phyloP scores from a whole-genome alignment of 2,329 filamentous ascomycete species.

The Clonostachys rhizophaga region DNA sequence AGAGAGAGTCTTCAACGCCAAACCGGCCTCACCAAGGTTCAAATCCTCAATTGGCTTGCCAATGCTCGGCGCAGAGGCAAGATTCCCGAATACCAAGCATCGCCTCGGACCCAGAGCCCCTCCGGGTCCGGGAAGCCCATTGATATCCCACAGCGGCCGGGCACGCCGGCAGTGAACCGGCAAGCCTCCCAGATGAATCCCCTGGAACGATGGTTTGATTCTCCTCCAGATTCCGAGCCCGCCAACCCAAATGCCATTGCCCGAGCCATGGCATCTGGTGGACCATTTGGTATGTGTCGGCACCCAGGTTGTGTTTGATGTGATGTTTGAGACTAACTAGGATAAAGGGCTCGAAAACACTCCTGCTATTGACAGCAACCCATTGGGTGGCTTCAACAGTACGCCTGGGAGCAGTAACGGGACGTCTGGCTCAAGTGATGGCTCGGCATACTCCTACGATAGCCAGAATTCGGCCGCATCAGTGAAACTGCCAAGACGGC shows the following conservation, averaged over 20 bases:
- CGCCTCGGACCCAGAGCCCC: constrained; percentile 40
- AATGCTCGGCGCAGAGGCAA: constrained; percentile 80
- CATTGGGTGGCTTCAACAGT: too few relatives aligned
- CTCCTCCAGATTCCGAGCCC: constrained; percentile 22
- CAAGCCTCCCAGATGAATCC: constrained; percentile 11
- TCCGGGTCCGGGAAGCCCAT: constrained; percentile 27
- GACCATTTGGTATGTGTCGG: constrained; percentile 3
- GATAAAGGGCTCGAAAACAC: too few relatives aligned
- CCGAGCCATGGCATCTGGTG: constrained; percentile 12
- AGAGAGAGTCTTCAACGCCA: constrained; percentile 68
- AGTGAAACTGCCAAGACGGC: constrained; percentile 28
- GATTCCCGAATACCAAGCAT: constrained; percentile 51
- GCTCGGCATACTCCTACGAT: constrained; percentile 45
- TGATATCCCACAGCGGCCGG: constrained; percentile 44
- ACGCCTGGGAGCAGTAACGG: constrained; percentile 47
- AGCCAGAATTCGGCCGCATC: constrained; percentile 43
- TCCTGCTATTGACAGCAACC: too few relatives aligned
- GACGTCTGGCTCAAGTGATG: constrained; percentile 47
- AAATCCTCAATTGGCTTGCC: constrained; percentile 85
- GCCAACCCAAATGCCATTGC: constrained; percentile 19
- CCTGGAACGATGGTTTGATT: constrained; percentile 21
- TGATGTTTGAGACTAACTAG: too few relatives aligned
- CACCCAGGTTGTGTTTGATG: too few relatives aligned
- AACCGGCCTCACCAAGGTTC: constrained; percentile 71
- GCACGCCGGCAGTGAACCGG: constrained; percentile 21